Evolutionary conservation across 2,329 filamentous ascomycete genomes (phyloP), one percentile per base, ranked within the genome.

Genomic region (Samsoniella hepiali): DNA sequence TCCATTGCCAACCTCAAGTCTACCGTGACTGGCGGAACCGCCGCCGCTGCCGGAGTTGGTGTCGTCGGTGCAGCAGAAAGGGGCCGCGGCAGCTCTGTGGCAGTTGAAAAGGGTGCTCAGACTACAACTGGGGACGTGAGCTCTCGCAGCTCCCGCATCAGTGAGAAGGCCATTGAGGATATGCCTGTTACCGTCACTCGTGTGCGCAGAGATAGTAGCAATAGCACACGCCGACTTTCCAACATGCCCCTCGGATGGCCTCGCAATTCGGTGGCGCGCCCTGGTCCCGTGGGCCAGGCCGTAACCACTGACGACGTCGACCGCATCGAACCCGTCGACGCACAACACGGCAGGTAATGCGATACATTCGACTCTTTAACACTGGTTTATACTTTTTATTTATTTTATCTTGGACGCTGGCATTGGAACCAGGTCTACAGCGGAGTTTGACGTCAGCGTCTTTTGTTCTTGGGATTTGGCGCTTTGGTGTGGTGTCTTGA

Each of bases 161-260:
- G 54, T 4, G 68, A 69, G 3, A 56, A 68, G 15, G 34, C 63
- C 15, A 50, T 61, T 3, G 65, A 65, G 36, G 54, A 63, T 15
- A 53, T 66, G 3, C 54, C 68, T 0, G 59, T 72, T 7, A 58
- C 59, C 9, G 59, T 69, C n/a, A 69, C 66, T 3, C 66, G 64
- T 6, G 59, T 69, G 9, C 67, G 69, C 27, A 68, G 64, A n/a
- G 62, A 67, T 49, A 68, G 62, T n/a, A 53, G 49, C 7, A 64
- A 55, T 13, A 45, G 42, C 9, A 68, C 69, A 15, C 71, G 69
- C 49, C 72, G 73, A 47, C 44, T 68, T 13, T 76, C 75, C 9
- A 76, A 68, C 38, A 77, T 77, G 76, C 75, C 76, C 1, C 66
- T 72, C 8, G 76, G 76, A 22, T 77, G 76, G 76, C 73, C 74